A percentile compares a stretch with the other conserved stretches of the same genome.
Evolutionary conservation across 2,329 filamentous ascomycete species (phyloP).

Genomic region (Leptographium procerum): DNA sequence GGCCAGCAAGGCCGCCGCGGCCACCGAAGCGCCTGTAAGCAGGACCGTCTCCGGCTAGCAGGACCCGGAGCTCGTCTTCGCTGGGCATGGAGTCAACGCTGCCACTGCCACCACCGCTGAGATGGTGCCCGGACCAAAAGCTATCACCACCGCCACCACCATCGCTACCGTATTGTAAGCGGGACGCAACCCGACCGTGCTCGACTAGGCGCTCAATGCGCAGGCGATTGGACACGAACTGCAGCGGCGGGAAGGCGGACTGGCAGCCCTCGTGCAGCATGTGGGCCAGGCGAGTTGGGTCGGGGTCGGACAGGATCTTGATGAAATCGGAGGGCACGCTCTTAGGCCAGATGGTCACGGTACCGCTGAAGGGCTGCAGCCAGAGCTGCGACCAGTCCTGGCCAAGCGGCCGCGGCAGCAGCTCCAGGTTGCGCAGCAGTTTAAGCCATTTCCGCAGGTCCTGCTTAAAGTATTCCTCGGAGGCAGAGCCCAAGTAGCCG

Average conservation of each 20-base stretch:
- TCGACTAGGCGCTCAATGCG: constrained; percentile 67
- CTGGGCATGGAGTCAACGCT: constrained; percentile 7
- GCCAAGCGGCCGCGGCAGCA: constrained; percentile 78
- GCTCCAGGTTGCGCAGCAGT: constrained; percentile 81
- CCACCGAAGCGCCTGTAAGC: background rate
- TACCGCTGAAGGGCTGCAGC: constrained; percentile 90
- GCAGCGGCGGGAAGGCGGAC: constrained; percentile 79
- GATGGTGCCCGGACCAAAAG: background rate
- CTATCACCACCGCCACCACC: background rate
- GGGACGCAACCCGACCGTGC: constrained; percentile 29
- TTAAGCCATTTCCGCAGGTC: constrained; percentile 97
- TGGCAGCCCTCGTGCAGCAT: constrained; percentile 90
- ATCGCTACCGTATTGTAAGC: background rate
- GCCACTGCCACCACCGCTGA: constrained; percentile 1
- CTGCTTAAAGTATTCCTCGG: constrained; percentile 90
- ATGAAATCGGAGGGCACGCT: constrained; percentile 67
- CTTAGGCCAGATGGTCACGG: constrained; percentile 93
- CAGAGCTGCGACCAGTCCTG: constrained; percentile 97
- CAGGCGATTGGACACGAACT: constrained; percentile 80
- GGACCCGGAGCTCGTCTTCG: constrained; percentile 1
- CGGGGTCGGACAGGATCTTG: constrained; percentile 78
- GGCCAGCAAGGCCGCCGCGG: background rate
- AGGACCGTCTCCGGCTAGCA: background rate
- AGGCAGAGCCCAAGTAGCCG: constrained; percentile 82
- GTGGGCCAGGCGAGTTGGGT: constrained; percentile 58